Base-by-base conservation (phyloP, 352 stramenopile genomes). In the Pythium sp. region DNA sequence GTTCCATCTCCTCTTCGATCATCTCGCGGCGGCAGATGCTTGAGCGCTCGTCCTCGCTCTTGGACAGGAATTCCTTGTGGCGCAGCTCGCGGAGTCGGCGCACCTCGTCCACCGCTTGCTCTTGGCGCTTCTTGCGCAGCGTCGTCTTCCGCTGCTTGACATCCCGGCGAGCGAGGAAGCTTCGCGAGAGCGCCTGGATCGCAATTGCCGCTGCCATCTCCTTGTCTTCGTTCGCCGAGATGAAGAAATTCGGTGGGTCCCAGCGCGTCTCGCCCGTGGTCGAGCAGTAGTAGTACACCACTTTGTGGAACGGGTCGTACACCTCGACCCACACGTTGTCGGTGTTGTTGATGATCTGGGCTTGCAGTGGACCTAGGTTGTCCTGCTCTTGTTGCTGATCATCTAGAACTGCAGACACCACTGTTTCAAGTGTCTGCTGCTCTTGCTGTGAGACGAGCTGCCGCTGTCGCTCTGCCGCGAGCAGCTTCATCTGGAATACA, bases 211-310 rank as follows among this genome's bases (percentile, higher is more conserved):
- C 82, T 32, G 74, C 73, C 58, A 84, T 78, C 20, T 80, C 72
- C 12, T 71, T 74, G 69, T 84, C 76, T 41, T 88, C 77, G 3
- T 64, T 55, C 5, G 73, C 72, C 3, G 75, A 73, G 20, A 81
- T 75, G n/a, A 76, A 79, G 30, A 72, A 41, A 9, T 67, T 68
- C 7, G 82, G 76, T 0, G 76, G 68, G 41, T 88, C 79, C 80
- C 77, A 88, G 1, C 79, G 72, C 11, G 79, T 86, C 58, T 82
- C 76, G 20, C 70, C 71, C 7, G 82, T 86, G 1, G 64, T 55
- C 8, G 80, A 70, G 55, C 75, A 84, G 60, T 84, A 84, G 66
- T 91, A 91, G 61, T 91, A 91, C 43, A 84, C 68, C 32, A 85
- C 66, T 28, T 82, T 81, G 41, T 83, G 71, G 46, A 78, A 74